Percentiles rank a stretch among this genome's conserved stretches.
Conservation (phyloP, 2,329 filamentous ascomycete species). For the Beauveria caledonica region DNA sequence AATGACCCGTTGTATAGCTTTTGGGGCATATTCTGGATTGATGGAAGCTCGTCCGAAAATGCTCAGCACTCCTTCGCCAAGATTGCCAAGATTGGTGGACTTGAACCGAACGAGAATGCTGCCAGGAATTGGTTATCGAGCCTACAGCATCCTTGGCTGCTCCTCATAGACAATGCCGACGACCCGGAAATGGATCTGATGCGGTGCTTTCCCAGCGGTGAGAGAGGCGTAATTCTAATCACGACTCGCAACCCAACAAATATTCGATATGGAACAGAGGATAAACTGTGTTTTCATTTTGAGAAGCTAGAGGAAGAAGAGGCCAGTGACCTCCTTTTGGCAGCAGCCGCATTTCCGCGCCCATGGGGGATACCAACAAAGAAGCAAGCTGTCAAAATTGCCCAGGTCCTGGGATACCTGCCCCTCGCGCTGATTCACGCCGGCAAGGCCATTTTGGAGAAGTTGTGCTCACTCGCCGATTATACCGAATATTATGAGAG, state of each 20-base stretch:
- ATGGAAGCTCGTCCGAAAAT: slow-evolving; percentile 5
- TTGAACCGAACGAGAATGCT: slow-evolving; percentile 3
- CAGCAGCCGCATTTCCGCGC: slow-evolving; percentile 1
- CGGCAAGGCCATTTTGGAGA: slow-evolving; percentile 10
- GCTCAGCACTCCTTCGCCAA: neutral
- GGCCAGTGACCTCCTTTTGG: slow-evolving; percentile 9
- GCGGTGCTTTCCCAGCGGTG: slow-evolving; percentile 5
- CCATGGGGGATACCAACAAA: slow-evolving; percentile 5
- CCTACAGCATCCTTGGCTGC: neutral
- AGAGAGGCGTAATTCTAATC: slow-evolving; percentile 11
- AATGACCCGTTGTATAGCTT: neutral
- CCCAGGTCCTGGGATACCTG: slow-evolving; percentile 7
- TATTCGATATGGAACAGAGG: slow-evolving; percentile 6
- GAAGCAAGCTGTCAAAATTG: slow-evolving; percentile 2
- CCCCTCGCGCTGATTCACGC: slow-evolving; percentile 13
- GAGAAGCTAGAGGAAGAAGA: slow-evolving; percentile 3
- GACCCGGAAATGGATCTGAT: slow-evolving; percentile 1
- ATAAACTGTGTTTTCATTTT: slow-evolving; percentile 6
- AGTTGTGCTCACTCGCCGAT: slow-evolving; percentile 7
- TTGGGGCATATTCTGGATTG: slow-evolving; percentile 11
- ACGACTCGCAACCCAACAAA: slow-evolving; percentile 11
- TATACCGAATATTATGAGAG: slow-evolving; percentile 10
- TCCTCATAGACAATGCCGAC: slow-evolving; percentile 12
- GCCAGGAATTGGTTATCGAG: slow-evolving; percentile 9
- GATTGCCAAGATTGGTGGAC: slow-evolving; percentile 4